Evolutionary conservation across 2,329 filamentous ascomycete species (phyloP).

Genomic region (Chaetomium globosum): DNA sequence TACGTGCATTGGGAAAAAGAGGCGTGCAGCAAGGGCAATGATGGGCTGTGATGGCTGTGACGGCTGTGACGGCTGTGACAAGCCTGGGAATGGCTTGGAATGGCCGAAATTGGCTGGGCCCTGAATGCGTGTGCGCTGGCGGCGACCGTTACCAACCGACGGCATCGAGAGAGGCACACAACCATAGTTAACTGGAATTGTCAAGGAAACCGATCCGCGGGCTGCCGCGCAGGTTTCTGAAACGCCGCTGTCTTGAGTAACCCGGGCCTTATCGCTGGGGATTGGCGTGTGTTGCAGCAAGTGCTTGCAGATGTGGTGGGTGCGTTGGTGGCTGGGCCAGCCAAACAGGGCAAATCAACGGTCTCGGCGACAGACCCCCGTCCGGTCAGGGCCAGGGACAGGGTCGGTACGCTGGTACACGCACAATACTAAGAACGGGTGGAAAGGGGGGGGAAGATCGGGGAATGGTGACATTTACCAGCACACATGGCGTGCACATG

Average conservation of each 20-base stretch:
- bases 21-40: neutral
- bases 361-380: slow-evolving; percentile 14
- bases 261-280: slow-evolving; percentile 17
- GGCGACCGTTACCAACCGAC: slow-evolving; percentile 16
- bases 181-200: neutral
- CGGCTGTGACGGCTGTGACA: neutral
- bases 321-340: slow-evolving; percentile 13
- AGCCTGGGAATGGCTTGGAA: neutral
- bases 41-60: slow-evolving; percentile 2
- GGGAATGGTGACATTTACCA: slow-evolving; percentile 19
- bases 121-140: slow-evolving; percentile 13
- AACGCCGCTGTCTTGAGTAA: slow-evolving; percentile 19
- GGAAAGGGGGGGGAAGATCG: neutral
- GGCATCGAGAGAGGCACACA: neutral
- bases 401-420: slow-evolving; percentile 14
- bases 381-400: slow-evolving; percentile 19
- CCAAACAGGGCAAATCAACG: slow-evolving; percentile 22
- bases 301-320: slow-evolving; percentile 28
- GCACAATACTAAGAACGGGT: neutral
- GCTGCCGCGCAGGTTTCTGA: slow-evolving; percentile 23
- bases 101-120: neutral
- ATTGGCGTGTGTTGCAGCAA: slow-evolving; percentile 23
- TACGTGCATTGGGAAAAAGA: slow-evolving; percentile 22
- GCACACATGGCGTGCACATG: slow-evolving; percentile 29
- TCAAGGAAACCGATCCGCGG: slow-evolving; percentile 9